phyloP scores from a whole-genome alignment of 331 rosid species.

The Pyrus hybrid region DNA sequence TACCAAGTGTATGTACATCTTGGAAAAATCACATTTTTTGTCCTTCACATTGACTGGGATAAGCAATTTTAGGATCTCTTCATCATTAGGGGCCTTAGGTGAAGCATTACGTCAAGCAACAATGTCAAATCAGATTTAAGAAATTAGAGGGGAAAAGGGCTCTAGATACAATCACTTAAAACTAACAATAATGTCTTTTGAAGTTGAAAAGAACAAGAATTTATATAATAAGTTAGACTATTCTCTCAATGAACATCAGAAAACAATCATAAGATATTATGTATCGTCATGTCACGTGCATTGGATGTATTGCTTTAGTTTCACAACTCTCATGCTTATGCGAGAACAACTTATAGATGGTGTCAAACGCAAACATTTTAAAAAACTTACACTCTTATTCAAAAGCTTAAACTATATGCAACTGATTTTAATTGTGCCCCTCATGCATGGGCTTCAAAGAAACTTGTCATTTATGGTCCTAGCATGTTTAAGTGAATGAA shows the following conservation, averaged over 20 bases:
- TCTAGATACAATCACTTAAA: neutral
- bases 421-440: too few species aligned
- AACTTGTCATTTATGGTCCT: too few species aligned
- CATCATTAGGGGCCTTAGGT: slow-evolving; percentile 51
- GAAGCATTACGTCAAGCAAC: neutral
- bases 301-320: too few species aligned
- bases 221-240: neutral
- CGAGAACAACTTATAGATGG: too few species aligned
- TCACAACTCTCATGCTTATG: too few species aligned
- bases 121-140: neutral
- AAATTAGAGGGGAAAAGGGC: neutral
- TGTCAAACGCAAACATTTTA: too few species aligned
- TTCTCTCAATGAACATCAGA: neutral
- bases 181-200: neutral
- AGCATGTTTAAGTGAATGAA: neutral
- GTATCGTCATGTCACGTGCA: neutral
- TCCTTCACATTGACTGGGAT: slow-evolving; percentile 53
- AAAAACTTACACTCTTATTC: too few species aligned
- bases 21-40: slow-evolving; percentile 58
- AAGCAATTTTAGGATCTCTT: slow-evolving; percentile 50
- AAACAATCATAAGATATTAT: neutral
- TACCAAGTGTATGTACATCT: slow-evolving; percentile 65
- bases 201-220: neutral
- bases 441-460: neutral
- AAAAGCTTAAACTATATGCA: too few species aligned